These are phyloP conservation scores for Juglanconis sp. DNA, from an alignment of 2,329 filamentous ascomycete genomes.

Conservation along the genomic window DNA sequence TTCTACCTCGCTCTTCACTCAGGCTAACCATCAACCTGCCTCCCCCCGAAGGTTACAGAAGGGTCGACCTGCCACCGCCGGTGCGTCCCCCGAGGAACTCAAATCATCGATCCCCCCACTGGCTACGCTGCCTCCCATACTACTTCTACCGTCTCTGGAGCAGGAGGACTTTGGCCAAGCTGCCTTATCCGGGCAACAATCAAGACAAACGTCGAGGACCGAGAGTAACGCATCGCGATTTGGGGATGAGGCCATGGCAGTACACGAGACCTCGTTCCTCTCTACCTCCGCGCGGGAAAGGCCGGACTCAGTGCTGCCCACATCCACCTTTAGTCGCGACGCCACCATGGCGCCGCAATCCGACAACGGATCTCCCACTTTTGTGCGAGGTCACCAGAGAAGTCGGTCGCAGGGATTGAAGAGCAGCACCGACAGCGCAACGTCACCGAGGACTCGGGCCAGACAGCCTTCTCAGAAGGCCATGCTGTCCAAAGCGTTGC, in stretches of 20 bases:
- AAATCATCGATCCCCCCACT: constrained; percentile 29
- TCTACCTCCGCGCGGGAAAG: constrained; percentile 17
- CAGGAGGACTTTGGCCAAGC: constrained; percentile 28
- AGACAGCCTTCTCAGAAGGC: constrained; percentile 77
- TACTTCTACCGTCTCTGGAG: constrained; percentile 39
- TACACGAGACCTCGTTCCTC: constrained; percentile 20
- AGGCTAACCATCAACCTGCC: constrained; percentile 22
- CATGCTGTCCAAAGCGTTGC: constrained; percentile 92
- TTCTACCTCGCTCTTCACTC: constrained; percentile 29
- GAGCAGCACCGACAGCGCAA: constrained; percentile 41
- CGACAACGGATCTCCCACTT: constrained; percentile 26
- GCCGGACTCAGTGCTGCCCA: constrained; percentile 12
- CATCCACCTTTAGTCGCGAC: constrained; percentile 17
- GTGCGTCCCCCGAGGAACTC: constrained; percentile 25
- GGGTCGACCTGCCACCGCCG: constrained; percentile 31
- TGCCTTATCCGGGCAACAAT: constrained; percentile 4
- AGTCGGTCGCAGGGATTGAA: constrained; percentile 44
- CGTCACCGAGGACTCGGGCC: constrained; percentile 30
- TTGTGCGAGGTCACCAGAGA: constrained; percentile 39
- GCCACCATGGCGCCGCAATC: constrained; percentile 33
- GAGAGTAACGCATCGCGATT: constrained; percentile 18
- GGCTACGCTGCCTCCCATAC: constrained; percentile 38
- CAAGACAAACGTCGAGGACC: constrained; percentile 15
- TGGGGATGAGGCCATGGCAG: constrained; percentile 25
- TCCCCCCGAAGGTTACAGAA: constrained; percentile 38